Base-by-base conservation (phyloP, 2,329 filamentous ascomycete species). In the Trichoderma atrobrunneum region DNA sequence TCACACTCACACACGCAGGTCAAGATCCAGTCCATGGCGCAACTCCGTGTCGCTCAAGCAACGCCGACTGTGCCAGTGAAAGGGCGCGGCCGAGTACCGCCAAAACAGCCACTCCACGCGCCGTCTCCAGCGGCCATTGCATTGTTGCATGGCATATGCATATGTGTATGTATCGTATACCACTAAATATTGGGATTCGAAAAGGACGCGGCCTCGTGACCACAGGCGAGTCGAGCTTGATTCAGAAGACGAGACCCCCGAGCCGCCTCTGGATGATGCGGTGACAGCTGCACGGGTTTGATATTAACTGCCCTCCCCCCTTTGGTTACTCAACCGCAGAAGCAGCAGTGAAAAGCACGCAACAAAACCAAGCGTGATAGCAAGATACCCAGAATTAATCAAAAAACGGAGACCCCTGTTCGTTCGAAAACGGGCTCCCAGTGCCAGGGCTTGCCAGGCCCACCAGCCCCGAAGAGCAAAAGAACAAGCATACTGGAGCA, bases 401-500 rank as follows among this genome's bases (percentile, higher is more conserved):
- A 61, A 62, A 62, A 62, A 34, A 34, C 66, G 56, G 66, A 70
- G 57, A 54, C 30, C 66, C 56, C 26, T 28, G 54, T 24, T 32
- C 36, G n/a, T 60, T 56, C 26, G 66, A 70, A 21, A 54, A 62
- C 66, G 56, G 56, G 34, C 39, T 32, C 51, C 54, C 36, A 26
- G 26, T n/a, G n/a, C n/a, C n/a, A n/a, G n/a, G n/a, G n/a, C n/a
- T n/a, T n/a, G 5, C 26, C 26, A 67, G 66, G 24, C 68, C 65
- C 71, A 70, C 64, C 59, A 69, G 60, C 60, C 54, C 72, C 64
- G 72, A 39, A 10, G 39, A 43, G 39, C 39, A 43, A 43, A 21
- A 59, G 71, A 68, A 65, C 71, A 32, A 32, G 28, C 67, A 73
- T 72, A 43, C 30, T 32, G 30, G 57, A 67, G 48, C 71, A 32